Percentiles rank a stretch among this genome's conserved stretches.
Conservation (phyloP, 2,329 filamentous ascomycete genomes). For the Colletotrichum coccodes region DNA sequence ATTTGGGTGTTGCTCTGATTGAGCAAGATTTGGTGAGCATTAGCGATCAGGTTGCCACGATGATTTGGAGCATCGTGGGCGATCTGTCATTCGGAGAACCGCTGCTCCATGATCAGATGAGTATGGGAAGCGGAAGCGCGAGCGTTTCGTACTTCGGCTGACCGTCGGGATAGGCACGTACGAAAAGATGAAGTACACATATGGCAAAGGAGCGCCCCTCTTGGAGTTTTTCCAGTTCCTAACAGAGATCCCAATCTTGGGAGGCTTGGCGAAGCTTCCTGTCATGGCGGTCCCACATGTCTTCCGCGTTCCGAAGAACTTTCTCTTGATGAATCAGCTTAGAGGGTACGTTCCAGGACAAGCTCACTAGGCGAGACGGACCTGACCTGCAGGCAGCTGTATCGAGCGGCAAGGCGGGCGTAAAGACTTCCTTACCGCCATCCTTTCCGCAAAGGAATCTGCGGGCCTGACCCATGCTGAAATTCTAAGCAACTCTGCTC, state of each 20-base stretch:
- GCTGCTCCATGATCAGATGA: constrained; percentile 21
- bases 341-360: constrained; percentile 6
- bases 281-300: constrained; percentile 15
- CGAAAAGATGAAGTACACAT: constrained; percentile 9
- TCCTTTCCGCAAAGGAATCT: constrained; percentile 10
- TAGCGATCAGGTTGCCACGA: constrained; percentile 5
- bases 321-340: constrained; percentile 18
- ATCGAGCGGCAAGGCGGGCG: constrained; percentile 10
- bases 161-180: background rate
- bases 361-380: too few relatives aligned
- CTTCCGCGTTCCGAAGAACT: constrained; percentile 21
- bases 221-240: constrained; percentile 19
- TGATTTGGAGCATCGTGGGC: constrained; percentile 20
- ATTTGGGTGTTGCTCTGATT: background rate
- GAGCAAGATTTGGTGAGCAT: background rate
- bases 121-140: background rate
- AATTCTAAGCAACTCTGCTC: constrained; percentile 2
- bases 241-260: constrained; percentile 4
- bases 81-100: constrained; percentile 18
- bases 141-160: background rate
- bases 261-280: constrained; percentile 2
- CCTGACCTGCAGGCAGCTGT: background rate
- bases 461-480: constrained; percentile 12
- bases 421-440: constrained; percentile 19
- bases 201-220: background rate